Evolutionary conservation across 768 basidiomycete species (phyloP).

Genomic region (Boletus barrowsii): DNA sequence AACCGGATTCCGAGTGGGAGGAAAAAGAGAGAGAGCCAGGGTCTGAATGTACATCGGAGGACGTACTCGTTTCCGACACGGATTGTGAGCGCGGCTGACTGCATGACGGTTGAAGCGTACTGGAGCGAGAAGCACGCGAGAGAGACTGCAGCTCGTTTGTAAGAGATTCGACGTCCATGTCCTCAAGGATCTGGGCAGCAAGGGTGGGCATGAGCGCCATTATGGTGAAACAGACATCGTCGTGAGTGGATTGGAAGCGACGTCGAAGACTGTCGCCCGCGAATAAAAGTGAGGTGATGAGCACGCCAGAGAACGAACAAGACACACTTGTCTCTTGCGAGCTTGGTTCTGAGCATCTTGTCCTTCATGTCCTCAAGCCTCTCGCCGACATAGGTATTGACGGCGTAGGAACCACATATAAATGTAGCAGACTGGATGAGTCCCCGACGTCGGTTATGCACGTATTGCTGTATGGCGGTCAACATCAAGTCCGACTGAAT

Average conservation of each 20-base stretch:
- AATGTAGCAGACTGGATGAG: conserved; percentile 50
- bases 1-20: conserved; percentile 35
- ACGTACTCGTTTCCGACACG: conserved; percentile 37
- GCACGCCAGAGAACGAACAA: background rate
- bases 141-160: conserved; percentile 53
- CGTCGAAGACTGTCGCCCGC: conserved; percentile 51
- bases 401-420: conserved; percentile 59
- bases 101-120: conserved; percentile 9
- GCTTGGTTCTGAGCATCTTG: conserved; percentile 53
- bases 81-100: conserved; percentile 27
- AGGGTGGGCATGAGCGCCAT: conserved; percentile 69
- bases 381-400: conserved; percentile 56
- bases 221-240: conserved; percentile 73
- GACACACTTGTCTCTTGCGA: conserved; percentile 57
- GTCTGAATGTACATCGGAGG: conserved; percentile 44
- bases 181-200: conserved; percentile 57
- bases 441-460: conserved; percentile 46
- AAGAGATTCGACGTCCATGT: conserved; percentile 74
- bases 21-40: conserved; percentile 40
- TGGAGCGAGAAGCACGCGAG: conserved; percentile 35
- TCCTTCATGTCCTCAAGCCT: conserved; percentile 67
- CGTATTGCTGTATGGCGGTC: conserved; percentile 41
- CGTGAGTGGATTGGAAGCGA: conserved; percentile 73
- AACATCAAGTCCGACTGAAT: conserved; percentile 37
- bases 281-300: conserved; percentile 3